A percentile compares a stretch with the other conserved stretches of the same genome.
phyloP scores from a whole-genome alignment of 1,284 basidiomycete genomes.

The Violaceomyces palustris region DNA sequence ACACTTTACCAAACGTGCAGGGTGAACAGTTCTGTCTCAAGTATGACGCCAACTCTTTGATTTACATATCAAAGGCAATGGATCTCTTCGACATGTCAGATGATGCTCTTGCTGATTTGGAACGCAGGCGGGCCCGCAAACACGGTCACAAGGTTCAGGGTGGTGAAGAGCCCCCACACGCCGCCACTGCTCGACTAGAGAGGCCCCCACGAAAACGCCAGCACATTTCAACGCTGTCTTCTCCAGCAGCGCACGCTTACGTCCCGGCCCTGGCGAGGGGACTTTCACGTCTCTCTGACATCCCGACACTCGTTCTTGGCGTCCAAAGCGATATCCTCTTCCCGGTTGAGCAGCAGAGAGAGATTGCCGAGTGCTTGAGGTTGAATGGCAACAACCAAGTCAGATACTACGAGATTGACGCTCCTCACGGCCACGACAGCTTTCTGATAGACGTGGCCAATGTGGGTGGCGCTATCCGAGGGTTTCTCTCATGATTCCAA shows the following conservation, averaged over 20 bases:
- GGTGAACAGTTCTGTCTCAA: constrained; percentile 83
- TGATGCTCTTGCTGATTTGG: constrained; percentile 67
- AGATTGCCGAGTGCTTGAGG: constrained; percentile 84
- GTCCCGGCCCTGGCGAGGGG: constrained; percentile 78
- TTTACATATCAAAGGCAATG: constrained; percentile 96
- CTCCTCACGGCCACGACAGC: constrained; percentile 91
- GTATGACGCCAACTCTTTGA: constrained; percentile 97
- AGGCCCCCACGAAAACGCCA: constrained; percentile 53
- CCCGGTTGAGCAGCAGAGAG: constrained; percentile 93
- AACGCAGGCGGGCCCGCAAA: constrained; percentile 20
- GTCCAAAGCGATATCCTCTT: constrained; percentile 96
- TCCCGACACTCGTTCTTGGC: constrained; percentile 81
- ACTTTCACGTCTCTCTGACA: constrained; percentile 68
- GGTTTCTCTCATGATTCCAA: constrained; percentile 69
- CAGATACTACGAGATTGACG: constrained; percentile 93
- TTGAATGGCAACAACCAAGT: constrained; percentile 74
- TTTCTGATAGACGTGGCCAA: constrained; percentile 80
- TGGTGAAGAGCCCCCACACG: not conserved
- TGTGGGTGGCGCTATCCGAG: constrained; percentile 72
- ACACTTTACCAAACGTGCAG: too few species aligned
- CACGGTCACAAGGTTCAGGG: constrained; percentile 20
- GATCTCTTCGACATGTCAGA: constrained; percentile 94
- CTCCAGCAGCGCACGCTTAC: constrained; percentile 60
- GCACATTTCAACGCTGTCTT: constrained; percentile 59
- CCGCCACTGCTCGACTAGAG: constrained; percentile 38